These are phyloP conservation scores for Pythium chondricola DNA, from an alignment of 352 stramenopile genomes.

Conservation along the genomic window DNA sequence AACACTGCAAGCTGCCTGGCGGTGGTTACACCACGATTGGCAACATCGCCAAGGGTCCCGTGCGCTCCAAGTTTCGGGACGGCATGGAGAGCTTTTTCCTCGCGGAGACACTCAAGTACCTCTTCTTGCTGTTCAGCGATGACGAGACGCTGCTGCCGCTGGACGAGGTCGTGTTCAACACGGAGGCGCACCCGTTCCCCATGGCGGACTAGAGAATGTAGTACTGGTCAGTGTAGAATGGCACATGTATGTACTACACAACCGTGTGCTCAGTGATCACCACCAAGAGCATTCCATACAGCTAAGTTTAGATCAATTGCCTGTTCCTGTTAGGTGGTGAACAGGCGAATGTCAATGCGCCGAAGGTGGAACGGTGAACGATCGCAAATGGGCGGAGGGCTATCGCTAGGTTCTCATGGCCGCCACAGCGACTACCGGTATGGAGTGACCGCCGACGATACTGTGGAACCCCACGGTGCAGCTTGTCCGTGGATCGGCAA, in stretches of 20 bases:
- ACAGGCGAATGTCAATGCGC: no score
- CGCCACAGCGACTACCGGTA: conserved; percentile 8
- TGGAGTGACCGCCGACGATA: conserved; percentile 2
- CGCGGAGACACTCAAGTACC: conserved; percentile 92
- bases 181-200: conserved; percentile 80
- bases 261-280: no score
- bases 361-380: no score
- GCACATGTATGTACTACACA: no score
- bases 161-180: conserved; percentile 87
- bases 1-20: conserved; percentile 52
- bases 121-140: conserved; percentile 89
- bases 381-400: conserved; percentile 13
- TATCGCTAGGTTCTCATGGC: background rate
- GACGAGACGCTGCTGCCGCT: conserved; percentile 67
- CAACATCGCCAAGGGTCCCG: conserved; percentile 45
- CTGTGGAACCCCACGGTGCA: background rate
- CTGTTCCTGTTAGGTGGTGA: no score
- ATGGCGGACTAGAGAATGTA: conserved; percentile 21
- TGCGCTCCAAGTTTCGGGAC: conserved; percentile 40
- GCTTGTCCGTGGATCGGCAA: conserved; percentile 40
- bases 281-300: no score
- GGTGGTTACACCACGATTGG: conserved; percentile 60
- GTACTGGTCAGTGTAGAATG: background rate
- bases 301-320: no score
- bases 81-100: conserved; percentile 92